Percentiles rank a stretch among this genome's conserved stretches.
These are phyloP conservation scores for Exserohilum turcica DNA, from an alignment of 2,329 filamentous ascomycete species.

Conservation along the genomic window DNA sequence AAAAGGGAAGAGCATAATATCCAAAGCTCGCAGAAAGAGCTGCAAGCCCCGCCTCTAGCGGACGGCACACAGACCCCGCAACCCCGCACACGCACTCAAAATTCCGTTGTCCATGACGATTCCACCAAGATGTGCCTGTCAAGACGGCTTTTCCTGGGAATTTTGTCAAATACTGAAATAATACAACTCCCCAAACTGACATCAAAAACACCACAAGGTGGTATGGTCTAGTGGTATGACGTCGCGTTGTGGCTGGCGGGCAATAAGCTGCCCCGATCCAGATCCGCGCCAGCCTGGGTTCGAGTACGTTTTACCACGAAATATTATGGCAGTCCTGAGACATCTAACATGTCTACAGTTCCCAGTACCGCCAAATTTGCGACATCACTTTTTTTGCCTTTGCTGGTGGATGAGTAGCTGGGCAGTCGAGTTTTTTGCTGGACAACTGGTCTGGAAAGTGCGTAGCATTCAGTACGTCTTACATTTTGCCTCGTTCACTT, in stretches of 20 bases:
- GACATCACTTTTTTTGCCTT: slow-evolving; percentile 20
- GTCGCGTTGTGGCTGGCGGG: slow-evolving; percentile 47
- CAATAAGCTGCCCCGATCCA: slow-evolving; percentile 29
- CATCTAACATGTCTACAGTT: slow-evolving; percentile 36
- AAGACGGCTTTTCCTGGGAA: neutral
- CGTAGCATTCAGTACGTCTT: no score
- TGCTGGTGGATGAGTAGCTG: no score
- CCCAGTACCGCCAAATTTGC: slow-evolving; percentile 40
- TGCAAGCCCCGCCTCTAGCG: slow-evolving; percentile 18
- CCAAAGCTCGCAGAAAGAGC: neutral
- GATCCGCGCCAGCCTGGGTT: slow-evolving; percentile 48
- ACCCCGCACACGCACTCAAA: slow-evolving; percentile 10
- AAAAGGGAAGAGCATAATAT: slow-evolving; percentile 8
- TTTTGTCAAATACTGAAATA: neutral
- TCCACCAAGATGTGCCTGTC: rapidly evolving
- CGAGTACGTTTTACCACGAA: slow-evolving; percentile 32
- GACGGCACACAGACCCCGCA: slow-evolving; percentile 27
- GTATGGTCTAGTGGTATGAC: slow-evolving; percentile 50
- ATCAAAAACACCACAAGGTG: slow-evolving; percentile 33
- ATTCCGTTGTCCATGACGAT: neutral
- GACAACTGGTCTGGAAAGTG: no score
- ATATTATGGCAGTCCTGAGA: slow-evolving; percentile 22
- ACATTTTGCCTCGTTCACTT: no score
- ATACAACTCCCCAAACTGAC: neutral
- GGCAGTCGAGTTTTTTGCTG: no score